Evolutionary conservation across 192 early-diverging fungal genomes (phyloP), one percentile per base, ranked within the genome.

Genomic region (Ramicandelaber brevisporus): DNA sequence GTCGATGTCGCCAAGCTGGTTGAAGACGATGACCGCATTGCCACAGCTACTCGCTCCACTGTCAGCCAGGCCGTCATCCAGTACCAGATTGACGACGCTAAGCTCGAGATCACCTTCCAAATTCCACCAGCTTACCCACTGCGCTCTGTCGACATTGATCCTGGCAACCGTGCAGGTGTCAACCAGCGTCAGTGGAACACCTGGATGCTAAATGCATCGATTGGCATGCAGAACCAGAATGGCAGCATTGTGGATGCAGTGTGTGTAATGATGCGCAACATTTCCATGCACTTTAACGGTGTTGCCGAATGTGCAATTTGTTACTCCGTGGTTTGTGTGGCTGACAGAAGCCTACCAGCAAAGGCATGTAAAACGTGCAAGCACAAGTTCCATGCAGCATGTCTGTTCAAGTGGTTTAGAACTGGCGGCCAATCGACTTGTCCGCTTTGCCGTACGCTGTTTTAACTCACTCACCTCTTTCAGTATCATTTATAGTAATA

Each of bases 271-370:
- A 53, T 75, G 24, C 68, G 67, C 33, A 99, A 99, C 42, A 65
- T 88, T 12, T 55, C 59, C n/a, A 50, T 85, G 20, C 86, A 89
- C 42, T 92, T 96, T 55, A 72, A 79, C 21, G 92, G 88, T n/a
- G 73, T 88, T 19, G 90, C 93, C 39, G 87, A 93, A 44, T 99
- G 90, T 41, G 69, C 78, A 1, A 95, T 99, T 41, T 96, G 89
- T 55, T 98, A 96, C 44, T 92, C 84, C 14, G 73, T 93, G 26
- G 79, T 98, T 10, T 77, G 82, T 20, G 61, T 79, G 2, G 55
- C 77, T 31, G 88, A 93, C 49, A 59, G 72, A 30, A 67, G 71
- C 9, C 43, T 93, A 29, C 93, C 93, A 5, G 73, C 48, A 30
- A 86, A 86, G 50, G 67, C 69, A 25, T 98, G 93, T 53, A 52